A percentile compares a stretch with the other conserved stretches of the same genome.
Conservation (phyloP, 306 rosid species). For the Oemleria cerasiformis region DNA sequence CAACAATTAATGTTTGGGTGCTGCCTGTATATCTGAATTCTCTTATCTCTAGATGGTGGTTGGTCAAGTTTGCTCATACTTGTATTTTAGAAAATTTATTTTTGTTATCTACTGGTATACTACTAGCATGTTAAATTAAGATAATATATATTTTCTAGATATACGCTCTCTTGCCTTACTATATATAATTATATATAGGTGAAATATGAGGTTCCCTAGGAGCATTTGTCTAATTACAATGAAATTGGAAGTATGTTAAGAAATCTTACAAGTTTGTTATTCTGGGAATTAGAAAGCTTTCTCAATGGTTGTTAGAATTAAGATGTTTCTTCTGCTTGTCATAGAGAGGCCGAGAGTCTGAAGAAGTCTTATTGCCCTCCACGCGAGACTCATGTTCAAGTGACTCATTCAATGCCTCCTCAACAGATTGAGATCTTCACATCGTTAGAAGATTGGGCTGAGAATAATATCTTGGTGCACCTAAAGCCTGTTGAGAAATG, state of each 20-base stretch:
- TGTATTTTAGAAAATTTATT: no score
- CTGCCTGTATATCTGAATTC: no score
- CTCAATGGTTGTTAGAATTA: background rate
- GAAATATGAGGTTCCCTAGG: background rate
- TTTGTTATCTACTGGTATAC: no score
- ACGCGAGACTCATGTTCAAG: constrained; percentile 53
- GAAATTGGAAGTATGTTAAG: background rate
- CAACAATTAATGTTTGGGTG: background rate
- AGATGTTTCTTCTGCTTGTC: constrained; percentile 1
- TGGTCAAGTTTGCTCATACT: background rate
- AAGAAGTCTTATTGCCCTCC: constrained; percentile 54
- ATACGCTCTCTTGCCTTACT: background rate
- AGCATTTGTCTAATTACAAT: background rate
- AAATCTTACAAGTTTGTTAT: no score
- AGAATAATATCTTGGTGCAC: constrained; percentile 42
- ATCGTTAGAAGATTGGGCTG: constrained; percentile 66
- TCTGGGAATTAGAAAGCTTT: background rate
- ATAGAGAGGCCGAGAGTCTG: constrained; percentile 26
- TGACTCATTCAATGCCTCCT: constrained; percentile 50
- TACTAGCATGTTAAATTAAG: background rate
- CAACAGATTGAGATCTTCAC: constrained; percentile 63
- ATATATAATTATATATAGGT: background rate
- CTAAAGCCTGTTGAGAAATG: constrained; percentile 59
- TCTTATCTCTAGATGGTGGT: no score
- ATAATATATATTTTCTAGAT: no score